phyloP scores from a whole-genome alignment of 1,139 yeast genomes.

The Geotrichum macrosporum region DNA sequence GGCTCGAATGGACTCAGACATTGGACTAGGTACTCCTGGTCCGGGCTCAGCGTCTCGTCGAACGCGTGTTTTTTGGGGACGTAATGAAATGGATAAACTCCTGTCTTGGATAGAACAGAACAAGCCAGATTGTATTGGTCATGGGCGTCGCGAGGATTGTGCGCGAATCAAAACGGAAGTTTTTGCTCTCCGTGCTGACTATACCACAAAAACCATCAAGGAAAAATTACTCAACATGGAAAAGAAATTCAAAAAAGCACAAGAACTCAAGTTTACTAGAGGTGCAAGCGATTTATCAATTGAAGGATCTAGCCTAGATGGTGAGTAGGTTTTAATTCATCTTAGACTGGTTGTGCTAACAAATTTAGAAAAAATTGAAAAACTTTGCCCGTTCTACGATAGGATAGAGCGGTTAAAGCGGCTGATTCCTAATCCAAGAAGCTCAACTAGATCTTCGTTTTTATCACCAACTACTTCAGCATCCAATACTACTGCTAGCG shows the following conservation, averaged over 20 bases:
- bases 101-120: constrained; percentile 20
- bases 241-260: constrained; percentile 20
- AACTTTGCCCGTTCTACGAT: constrained; percentile 21
- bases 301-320: neutral
- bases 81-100: constrained; percentile 21
- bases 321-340: neutral
- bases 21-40: constrained; percentile 1
- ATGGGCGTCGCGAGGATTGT: constrained; percentile 22
- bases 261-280: constrained; percentile 11
- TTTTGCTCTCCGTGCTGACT: constrained; percentile 19
- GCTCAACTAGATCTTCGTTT: neutral
- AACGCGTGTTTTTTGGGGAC: constrained; percentile 22
- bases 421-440: constrained; percentile 7
- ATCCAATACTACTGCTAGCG: constrained; percentile 1
- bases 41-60: constrained; percentile 10
- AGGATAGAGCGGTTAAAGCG: constrained; percentile 20
- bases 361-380: constrained; percentile 14
- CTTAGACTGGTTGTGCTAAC: constrained; percentile 1
- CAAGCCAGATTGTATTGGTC: constrained; percentile 22
- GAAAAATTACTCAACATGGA: constrained; percentile 23
- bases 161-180: constrained; percentile 21
- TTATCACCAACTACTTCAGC: constrained; percentile 1
- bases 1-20: constrained; percentile 10
- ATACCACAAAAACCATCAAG: constrained; percentile 21
- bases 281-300: constrained; percentile 8